Base-by-base conservation (phyloP, 805 yeast genomes). In the Torulaspora quercuum region DNA sequence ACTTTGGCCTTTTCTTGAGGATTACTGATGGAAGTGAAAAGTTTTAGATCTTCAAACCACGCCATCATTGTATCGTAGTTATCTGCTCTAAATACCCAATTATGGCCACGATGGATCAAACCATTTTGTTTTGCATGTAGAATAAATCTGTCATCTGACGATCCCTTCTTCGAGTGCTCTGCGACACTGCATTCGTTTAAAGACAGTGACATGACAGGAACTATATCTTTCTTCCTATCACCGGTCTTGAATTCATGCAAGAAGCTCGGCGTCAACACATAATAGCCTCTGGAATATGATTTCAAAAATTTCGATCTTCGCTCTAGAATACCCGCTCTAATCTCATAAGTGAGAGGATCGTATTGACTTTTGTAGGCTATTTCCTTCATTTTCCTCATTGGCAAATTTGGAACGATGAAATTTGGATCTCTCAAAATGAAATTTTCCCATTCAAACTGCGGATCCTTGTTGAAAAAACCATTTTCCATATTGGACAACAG, bases 41-140 rank as follows among this genome's bases (percentile, higher is more conserved):
- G 69, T 56, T 80, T 78, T 48, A 90, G 69, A 54, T 84, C 95
- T 47, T 75, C 75, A 61, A 75, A 85, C 98, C 98, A 90, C 25
- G 69, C 72, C 58, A 81, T 76, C 90, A 88, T 85, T 20, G 73
- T 61, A 26, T 80, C 82, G 51, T 82, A 83, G 32, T 82, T 75
- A 53, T 84, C 92, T n/a, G 94, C 81, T 47, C 95, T 73, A 67
- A 90, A 89, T n/a, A 89, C 92, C 86, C 92, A 87, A 52, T 87
- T 88, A 64, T 89, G 97, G 27, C 87, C 85, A 53, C 86, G 72
- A 44, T 79, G 81, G 45, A 86, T 70, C 42, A 82, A 65, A 9
- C 92, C 92, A 43, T 78, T 76, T 45, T 80, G 79, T 52, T 82
- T 85, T 11, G 88, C 77, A 46, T 75, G 77, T 43, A 90, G 67